Evolutionary conservation across 2,329 filamentous ascomycete species (phyloP), one percentile per base, ranked within the genome.

Genomic region (Karstenula rhodostoma): DNA sequence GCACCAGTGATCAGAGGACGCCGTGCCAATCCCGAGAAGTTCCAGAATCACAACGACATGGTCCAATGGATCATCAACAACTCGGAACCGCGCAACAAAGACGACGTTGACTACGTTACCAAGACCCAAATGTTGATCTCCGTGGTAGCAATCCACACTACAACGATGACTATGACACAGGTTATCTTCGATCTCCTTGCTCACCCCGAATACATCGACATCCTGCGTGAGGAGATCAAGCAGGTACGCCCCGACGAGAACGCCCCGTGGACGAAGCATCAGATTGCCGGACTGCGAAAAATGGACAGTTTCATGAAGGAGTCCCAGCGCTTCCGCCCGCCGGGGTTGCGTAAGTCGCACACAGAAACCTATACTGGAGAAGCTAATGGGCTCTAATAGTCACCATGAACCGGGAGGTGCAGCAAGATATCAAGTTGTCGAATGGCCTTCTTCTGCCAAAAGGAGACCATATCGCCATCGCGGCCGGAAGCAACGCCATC

Each of bases 261-360:
- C 4, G 8, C 23, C n/a, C 49, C 19, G 23, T 35, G 35, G 17
- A 10, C 42, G n/a, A 35, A 50, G 23, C 42, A 3, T 2, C 51
- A 48, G 1, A 60, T 55, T 46, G 27, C n/a, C 13, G 33, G 59
- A 17, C 55, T 63, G 4, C 5, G 42, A 13, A 63, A 63, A 35
- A 55, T 61, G 9, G 61, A 64, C 46, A 50, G 37, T 15, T 22
- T 61, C 12, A 46, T 64, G 32, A 44, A 49, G 22, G 61, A 64
- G 52, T 48, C 32, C 19, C 61, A 64, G 46, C 61, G 61, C n/a
- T 40, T 61, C 13, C 17, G 10, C 12, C 61, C 61, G 2, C 61
- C 61, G n/a, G n/a, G n/a, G n/a, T n/a, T n/a, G n/a, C n/a, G n/a
- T n/a, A n/a, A n/a, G n/a, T n/a, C n/a, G n/a, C n/a, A n/a, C n/a